phyloP scores from a whole-genome alignment of 768 basidiomycete genomes.

The Leccinum sublutescens region DNA sequence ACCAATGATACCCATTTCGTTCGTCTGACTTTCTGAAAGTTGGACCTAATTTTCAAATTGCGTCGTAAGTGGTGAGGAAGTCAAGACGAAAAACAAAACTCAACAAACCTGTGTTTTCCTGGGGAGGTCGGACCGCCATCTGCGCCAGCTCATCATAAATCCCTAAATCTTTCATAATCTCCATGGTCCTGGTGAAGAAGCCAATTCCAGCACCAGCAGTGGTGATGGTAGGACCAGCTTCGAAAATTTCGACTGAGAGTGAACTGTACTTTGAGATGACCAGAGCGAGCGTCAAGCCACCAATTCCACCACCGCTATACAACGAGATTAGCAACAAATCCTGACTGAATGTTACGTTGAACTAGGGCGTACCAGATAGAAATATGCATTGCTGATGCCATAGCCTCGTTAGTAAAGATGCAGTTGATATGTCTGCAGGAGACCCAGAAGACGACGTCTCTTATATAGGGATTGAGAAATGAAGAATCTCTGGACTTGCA shows the following conservation, averaged over 20 bases:
- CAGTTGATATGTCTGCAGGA: background rate
- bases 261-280: conserved; percentile 26
- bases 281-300: conserved; percentile 34
- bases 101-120: conserved; percentile 20
- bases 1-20: conserved; percentile 30
- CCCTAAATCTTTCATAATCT: conserved; percentile 38
- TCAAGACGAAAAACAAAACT: background rate
- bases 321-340: background rate
- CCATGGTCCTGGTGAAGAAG: conserved; percentile 49
- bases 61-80: background rate
- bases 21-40: conserved; percentile 36
- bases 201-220: conserved; percentile 48
- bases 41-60: conserved; percentile 15
- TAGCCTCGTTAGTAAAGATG: background rate
- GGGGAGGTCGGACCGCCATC: conserved; percentile 15
- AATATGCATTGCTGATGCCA: conserved; percentile 13
- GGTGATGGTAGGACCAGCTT: conserved; percentile 38
- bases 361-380: conserved; percentile 15
- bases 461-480: background rate
- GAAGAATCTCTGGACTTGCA: background rate
- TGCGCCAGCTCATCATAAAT: conserved; percentile 34
- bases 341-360: background rate
- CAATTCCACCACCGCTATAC: conserved; percentile 41
- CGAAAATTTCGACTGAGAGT: conserved; percentile 40
- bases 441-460: background rate